Percentiles rank a stretch among this genome's conserved stretches.
phyloP scores from a whole-genome alignment of 2,329 filamentous ascomycete species.

The Catunica adiposa region DNA sequence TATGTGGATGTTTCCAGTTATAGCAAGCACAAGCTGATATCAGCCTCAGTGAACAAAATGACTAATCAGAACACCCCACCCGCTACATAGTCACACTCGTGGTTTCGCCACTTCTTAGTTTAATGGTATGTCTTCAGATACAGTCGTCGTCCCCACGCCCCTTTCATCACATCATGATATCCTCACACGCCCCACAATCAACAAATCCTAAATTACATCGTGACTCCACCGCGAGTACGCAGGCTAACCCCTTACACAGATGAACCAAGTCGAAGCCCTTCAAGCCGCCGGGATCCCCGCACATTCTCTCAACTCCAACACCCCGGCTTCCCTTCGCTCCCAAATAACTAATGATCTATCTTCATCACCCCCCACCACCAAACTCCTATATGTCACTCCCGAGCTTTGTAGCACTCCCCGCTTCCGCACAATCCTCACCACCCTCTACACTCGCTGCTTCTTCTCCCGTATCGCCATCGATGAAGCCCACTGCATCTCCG shows the following conservation, averaged over 20 bases:
- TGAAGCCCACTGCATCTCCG: slow-evolving; percentile 91
- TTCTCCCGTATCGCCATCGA: slow-evolving; percentile 81
- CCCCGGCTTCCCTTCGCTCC: slow-evolving; percentile 44
- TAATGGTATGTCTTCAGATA: slow-evolving; percentile 47
- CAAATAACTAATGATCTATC: slow-evolving; percentile 65
- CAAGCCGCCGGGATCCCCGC: slow-evolving; percentile 60
- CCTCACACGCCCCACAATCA: too few species aligned
- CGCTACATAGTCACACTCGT: slow-evolving; percentile 59
- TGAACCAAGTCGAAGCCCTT: slow-evolving; percentile 79
- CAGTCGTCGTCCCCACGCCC: too few species aligned
- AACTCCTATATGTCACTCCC: slow-evolving; percentile 84
- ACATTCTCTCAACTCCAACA: slow-evolving; percentile 75
- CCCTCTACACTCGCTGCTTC: slow-evolving; percentile 65
- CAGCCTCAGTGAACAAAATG: too few species aligned
- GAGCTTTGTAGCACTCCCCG: slow-evolving; percentile 65
- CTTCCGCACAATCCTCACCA: slow-evolving; percentile 58
- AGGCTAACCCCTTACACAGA: slow-evolving; percentile 30
- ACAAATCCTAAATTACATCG: too few species aligned
- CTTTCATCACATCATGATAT: too few species aligned
- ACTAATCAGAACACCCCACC: not conserved
- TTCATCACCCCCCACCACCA: slow-evolving; percentile 68
- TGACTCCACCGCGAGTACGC: too few species aligned
- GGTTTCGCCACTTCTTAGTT: slow-evolving; percentile 69
- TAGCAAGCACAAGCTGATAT: too few species aligned
- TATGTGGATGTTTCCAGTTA: slow-evolving; percentile 29